phyloP scores from a whole-genome alignment of 2,329 filamentous ascomycete genomes.

The Fusarium anthophilum region DNA sequence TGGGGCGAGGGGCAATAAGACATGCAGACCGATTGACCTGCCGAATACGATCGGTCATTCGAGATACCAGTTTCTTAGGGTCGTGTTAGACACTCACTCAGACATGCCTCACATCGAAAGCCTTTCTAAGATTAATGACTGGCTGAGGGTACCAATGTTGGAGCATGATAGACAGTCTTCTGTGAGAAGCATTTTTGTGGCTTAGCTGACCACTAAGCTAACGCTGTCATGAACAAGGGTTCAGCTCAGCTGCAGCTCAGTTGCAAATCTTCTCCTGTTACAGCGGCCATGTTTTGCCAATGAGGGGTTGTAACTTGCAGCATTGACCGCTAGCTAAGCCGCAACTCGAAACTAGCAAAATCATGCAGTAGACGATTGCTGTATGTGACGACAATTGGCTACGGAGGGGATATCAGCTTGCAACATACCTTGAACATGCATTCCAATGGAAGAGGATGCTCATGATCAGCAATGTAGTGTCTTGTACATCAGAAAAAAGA shows the following conservation, averaged over 20 bases:
- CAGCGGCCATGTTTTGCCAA: background rate
- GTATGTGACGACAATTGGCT: background rate
- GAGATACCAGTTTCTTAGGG: fast-evolving
- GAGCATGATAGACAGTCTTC: background rate
- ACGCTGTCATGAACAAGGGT: background rate
- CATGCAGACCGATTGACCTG: background rate
- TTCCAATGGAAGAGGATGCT: background rate
- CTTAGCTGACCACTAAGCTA: background rate
- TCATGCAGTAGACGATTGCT: background rate
- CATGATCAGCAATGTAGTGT: background rate
- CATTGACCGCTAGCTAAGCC: background rate
- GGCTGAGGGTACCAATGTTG: too few relatives aligned
- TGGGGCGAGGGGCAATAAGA: background rate
- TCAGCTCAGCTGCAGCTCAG: background rate
- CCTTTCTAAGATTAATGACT: fast-evolving
- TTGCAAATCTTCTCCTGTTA: background rate
- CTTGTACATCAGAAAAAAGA: background rate
- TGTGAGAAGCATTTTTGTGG: background rate
- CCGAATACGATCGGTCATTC: background rate
- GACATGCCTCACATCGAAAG: background rate
- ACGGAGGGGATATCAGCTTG: background rate
- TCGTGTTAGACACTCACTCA: background rate
- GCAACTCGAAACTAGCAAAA: background rate
- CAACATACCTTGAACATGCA: fast-evolving
- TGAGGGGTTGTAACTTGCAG: background rate